These are phyloP conservation scores for Myxozyma monticola DNA, from an alignment of 805 yeast genomes.

Conservation along the genomic window DNA sequence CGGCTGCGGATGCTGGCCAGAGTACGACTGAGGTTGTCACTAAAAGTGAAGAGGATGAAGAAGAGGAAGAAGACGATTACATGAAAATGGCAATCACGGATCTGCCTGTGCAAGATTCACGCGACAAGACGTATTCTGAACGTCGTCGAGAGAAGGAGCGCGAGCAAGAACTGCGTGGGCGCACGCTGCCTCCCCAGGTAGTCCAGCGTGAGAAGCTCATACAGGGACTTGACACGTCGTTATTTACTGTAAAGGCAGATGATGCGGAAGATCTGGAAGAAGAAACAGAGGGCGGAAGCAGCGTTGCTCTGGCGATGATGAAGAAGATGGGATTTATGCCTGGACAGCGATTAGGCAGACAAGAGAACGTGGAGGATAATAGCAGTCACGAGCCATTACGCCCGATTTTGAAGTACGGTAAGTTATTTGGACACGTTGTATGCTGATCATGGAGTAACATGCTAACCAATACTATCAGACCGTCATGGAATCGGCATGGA, in stretches of 20 bases:
- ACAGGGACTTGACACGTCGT: constrained; percentile 12
- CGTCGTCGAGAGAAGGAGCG: constrained; percentile 2
- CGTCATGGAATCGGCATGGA: constrained; percentile 35
- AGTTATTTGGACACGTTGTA: background rate
- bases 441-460: too few relatives aligned
- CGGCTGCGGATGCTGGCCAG: background rate
- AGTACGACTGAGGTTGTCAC: background rate
- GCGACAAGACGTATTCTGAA: constrained; percentile 18
- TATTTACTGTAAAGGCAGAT: background rate
- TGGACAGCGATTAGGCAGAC: constrained; percentile 49
- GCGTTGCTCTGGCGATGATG: constrained; percentile 48
- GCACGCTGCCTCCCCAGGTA: constrained; percentile 1
- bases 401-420: constrained; percentile 27
- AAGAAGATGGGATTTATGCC: constrained; percentile 57
- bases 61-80: constrained; percentile 16
- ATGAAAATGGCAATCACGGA: constrained; percentile 25
- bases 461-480: background rate
- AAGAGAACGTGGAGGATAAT: too few relatives aligned
- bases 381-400: constrained; percentile 37
- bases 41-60: background rate
- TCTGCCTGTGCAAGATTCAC: background rate
- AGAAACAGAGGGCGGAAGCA: constrained; percentile 31
- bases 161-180: constrained; percentile 1
- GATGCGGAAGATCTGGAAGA: constrained; percentile 5
- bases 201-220: constrained; percentile 17